Evolutionary conservation across 768 basidiomycete species (phyloP), one percentile per base, ranked within the genome.

Genomic region (Russula virescens): DNA sequence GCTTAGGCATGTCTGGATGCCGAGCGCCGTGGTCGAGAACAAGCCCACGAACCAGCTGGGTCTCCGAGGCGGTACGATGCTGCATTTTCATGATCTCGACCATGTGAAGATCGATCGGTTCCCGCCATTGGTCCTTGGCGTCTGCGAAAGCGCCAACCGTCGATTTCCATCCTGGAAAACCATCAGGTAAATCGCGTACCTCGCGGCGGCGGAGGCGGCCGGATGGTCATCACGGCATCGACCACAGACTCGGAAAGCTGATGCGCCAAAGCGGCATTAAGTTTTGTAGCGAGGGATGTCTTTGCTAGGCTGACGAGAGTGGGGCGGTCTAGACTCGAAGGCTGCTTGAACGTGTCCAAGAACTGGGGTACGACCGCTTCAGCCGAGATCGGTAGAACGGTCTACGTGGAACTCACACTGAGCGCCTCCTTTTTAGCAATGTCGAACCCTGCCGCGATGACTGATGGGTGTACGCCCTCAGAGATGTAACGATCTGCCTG

Each of bases 1-100:
- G 86, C 80, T 94, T 98, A 42, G 97, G 95, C 97, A 98, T 98
- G 76, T 98, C 97, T 13, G 97, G 96, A 77, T 99, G 97, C 67
- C 97, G 80, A 60, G 91, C 92, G 68, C 97, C 96, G 72, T 98
- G 96, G 77, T 99, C 97, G 69, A 99, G 81, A 49, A 99, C 97
- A 61, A 99, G 81, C 40, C 97, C 97, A 69, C 91, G 89, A 70
- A 99, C 80, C 43, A 99, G 85, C 73, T 97, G 91, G 34, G 97
- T 99, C 75, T 99, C 97, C 25, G 93, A 94, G 65, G 97, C 94
- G 47, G 89, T 95, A 70, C 95, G 89, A 77, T 99, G 97, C 75
- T 97, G 96, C 97, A 99, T 99, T 79, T 98, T 98, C 97, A 98
- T 98, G 65, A 98, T 87, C 77, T 99, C 97, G 55, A 99, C 79